Evolutionary conservation across 2,329 filamentous ascomycete species (phyloP), one percentile per base, ranked within the genome.

Genomic region (Paecilomyces fulvus): DNA sequence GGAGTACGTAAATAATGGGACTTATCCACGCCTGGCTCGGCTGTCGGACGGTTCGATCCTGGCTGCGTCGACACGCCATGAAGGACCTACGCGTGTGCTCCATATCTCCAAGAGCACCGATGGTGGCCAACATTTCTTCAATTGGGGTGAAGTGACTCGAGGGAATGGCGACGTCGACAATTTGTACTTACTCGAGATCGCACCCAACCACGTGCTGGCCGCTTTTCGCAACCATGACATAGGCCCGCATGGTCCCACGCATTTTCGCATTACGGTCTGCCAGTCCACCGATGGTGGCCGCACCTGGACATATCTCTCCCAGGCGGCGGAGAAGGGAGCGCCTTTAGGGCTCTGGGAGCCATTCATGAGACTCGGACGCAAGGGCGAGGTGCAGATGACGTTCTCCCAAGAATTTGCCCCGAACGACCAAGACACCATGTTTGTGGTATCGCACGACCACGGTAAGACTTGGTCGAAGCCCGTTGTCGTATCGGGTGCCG

Each of bases 251-350:
- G 68, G 70, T 2, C 68, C 68, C 0, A 71, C 70, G 4, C 70
- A 77, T 63, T 80, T 76, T 64, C 76, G 78, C 30, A 79, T 80
- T 62, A 80, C 78, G 0, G 76, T 80, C 12, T 80, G 77, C 58
- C 72, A 75, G 53, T 78, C 75, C 30, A 61, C 55, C 1, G 76
- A 80, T 59, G 73, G 71, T 51, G 78, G 77, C 0, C 67, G 65
- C 1, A 69, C 62, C 3, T 80, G 77, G 77, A 58, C 58, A 3
- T 80, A 70, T 60, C 67, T 74, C 1, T 72, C 75, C 21, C 77
- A 79, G 61, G 78, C 77, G 3, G 67, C 66, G 0, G 73, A 79
- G 66, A 77, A 75, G 50, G 48, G 60, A 1, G 64, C 72, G 0
- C 65, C 67, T 0, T 55, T 69, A 9, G 78, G 78, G 0, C 65